These are phyloP conservation scores for Retiboletus flavoniger DNA, from an alignment of 1,284 basidiomycete genomes.

Conservation along the genomic window DNA sequence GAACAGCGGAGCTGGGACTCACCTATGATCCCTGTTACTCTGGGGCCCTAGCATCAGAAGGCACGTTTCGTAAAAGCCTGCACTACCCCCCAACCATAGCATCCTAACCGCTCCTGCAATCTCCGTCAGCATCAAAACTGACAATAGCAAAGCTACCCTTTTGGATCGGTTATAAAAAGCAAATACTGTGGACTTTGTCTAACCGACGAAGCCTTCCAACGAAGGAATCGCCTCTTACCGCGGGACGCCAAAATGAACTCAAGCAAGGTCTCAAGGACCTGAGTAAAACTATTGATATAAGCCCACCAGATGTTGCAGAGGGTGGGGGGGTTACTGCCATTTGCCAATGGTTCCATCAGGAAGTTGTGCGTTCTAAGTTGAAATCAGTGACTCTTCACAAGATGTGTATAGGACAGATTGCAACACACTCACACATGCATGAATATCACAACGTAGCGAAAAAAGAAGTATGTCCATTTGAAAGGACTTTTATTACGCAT, in stretches of 20 bases:
- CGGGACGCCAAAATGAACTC: constrained; percentile 23
- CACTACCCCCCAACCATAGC: not conserved
- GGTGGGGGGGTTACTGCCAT: constrained; percentile 14
- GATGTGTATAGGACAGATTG: not conserved
- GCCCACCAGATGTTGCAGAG: constrained; percentile 18
- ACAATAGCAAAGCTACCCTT: constrained; percentile 11
- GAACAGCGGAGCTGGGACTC: not conserved
- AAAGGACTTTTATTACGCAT: constrained; percentile 18
- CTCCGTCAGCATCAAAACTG: constrained; percentile 15
- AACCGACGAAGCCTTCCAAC: not conserved
- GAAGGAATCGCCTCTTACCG: constrained; percentile 8
- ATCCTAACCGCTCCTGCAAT: not conserved
- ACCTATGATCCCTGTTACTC: constrained; percentile 6
- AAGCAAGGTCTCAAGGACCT: constrained; percentile 13
- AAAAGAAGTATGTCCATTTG: constrained; percentile 26
- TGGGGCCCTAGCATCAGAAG: constrained; percentile 4
- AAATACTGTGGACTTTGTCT: constrained; percentile 13
- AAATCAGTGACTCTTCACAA: not conserved
- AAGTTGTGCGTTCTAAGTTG: constrained; percentile 15
- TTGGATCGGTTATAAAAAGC: constrained; percentile 24
- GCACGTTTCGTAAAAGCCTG: constrained; percentile 3
- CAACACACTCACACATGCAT: constrained; percentile 15
- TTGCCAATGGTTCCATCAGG: constrained; percentile 7
- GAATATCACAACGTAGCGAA: constrained; percentile 20
- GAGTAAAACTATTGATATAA: constrained; percentile 8